Percentiles rank a stretch among this genome's conserved stretches.
phyloP scores from a whole-genome alignment of 2,329 filamentous ascomycete species.

The Fusarium nanum region DNA sequence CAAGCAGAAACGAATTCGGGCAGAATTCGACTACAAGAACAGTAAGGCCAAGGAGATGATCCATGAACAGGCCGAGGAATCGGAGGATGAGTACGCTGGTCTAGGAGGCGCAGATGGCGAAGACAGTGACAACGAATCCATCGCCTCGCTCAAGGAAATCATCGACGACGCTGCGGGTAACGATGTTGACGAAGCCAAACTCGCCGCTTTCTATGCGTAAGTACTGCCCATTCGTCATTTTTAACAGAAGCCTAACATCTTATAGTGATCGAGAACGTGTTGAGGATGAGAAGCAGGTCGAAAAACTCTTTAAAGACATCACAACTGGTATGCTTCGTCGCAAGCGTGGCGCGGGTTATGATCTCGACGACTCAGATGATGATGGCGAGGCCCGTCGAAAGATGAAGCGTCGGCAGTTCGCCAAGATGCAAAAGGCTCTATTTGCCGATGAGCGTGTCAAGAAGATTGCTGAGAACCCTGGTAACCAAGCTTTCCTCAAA shows the following conservation, averaged over 20 bases:
- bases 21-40: conserved; percentile 82
- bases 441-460: conserved; percentile 89
- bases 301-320: conserved; percentile 92
- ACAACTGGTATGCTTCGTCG: conserved; percentile 88
- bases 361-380: conserved; percentile 92
- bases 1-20: conserved; percentile 63
- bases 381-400: conserved; percentile 81
- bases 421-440: conserved; percentile 89
- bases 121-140: conserved; percentile 78
- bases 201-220: conserved; percentile 91
- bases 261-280: conserved; percentile 80
- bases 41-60: conserved; percentile 89
- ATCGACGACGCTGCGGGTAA: conserved; percentile 87
- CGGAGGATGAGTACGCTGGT: conserved; percentile 97
- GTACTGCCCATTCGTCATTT: conserved; percentile 53
- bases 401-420: conserved; percentile 88
- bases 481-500: conserved; percentile 88
- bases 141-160: conserved; percentile 83
- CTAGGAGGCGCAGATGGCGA: conserved; percentile 91
- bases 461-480: conserved; percentile 89
- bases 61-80: conserved; percentile 95
- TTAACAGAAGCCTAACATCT: conserved; percentile 24
- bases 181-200: conserved; percentile 80
- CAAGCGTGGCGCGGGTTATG: conserved; percentile 83
- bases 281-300: conserved; percentile 86